phyloP scores from a whole-genome alignment of 1,284 basidiomycete species.

The Tilletia setariae region DNA sequence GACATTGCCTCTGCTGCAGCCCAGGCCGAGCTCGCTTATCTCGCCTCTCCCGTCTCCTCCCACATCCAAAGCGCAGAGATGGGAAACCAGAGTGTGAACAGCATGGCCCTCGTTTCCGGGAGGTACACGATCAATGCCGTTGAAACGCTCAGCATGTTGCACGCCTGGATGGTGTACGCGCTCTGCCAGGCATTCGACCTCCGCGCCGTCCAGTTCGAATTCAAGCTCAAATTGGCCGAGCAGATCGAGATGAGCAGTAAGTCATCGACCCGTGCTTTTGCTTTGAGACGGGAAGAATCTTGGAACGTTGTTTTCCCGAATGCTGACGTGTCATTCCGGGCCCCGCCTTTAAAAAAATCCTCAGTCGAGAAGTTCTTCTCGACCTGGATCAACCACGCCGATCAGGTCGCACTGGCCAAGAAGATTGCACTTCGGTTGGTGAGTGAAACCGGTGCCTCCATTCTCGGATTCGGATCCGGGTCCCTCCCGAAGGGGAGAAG shows the following conservation, averaged over 20 bases:
- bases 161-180: conserved; percentile 45
- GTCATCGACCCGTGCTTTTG: not conserved
- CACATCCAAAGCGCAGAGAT: conserved; percentile 64
- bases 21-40: conserved; percentile 68
- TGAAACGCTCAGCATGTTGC: conserved; percentile 41
- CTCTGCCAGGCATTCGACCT: conserved; percentile 49
- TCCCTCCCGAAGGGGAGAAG: too few species aligned
- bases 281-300: too few species aligned
- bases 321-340: too few species aligned
- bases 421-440: conserved; percentile 33
- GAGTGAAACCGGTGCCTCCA: not conserved
- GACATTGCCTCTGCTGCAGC: conserved; percentile 65
- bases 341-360: too few species aligned
- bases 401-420: conserved; percentile 29
- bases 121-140: conserved; percentile 38
- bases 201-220: conserved; percentile 39
- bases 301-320: too few species aligned
- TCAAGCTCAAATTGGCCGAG: conserved; percentile 29
- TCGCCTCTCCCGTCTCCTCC: conserved; percentile 78
- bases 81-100: conserved; percentile 44
- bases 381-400: conserved; percentile 40
- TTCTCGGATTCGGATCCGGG: not conserved
- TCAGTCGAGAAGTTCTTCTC: conserved; percentile 33
- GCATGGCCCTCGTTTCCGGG: conserved; percentile 38
- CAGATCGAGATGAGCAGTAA: conserved; percentile 23